Evolutionary conservation across 805 yeast genomes (phyloP).

Genomic region (Zygoascus flipseniorum): DNA sequence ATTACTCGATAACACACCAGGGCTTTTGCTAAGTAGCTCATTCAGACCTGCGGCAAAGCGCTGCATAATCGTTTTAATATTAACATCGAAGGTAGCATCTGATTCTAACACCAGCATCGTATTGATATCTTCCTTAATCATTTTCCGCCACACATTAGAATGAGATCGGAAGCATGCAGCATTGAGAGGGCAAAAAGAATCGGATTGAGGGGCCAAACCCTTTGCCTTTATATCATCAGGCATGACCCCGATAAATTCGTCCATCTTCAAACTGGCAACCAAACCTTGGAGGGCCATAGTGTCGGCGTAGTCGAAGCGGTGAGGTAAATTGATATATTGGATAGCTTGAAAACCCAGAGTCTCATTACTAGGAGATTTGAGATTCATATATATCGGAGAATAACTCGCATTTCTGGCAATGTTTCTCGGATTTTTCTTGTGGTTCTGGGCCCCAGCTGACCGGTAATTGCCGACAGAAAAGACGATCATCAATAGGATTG

Average conservation of each 20-base stretch:
- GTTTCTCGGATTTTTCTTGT: too few species aligned
- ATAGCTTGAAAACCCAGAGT: constrained; percentile 11
- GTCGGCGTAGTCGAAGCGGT: constrained; percentile 10
- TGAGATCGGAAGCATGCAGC: constrained; percentile 11
- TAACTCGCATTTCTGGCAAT: background rate
- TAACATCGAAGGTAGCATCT: constrained; percentile 14
- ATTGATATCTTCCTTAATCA: constrained; percentile 3
- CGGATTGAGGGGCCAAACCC: constrained; percentile 8
- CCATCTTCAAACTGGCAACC: constrained; percentile 3
- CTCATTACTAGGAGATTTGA: constrained; percentile 2
- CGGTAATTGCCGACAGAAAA: too few species aligned
- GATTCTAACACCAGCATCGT: constrained; percentile 10
- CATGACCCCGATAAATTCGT: background rate
- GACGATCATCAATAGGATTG: too few species aligned
- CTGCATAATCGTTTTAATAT: constrained; percentile 1
- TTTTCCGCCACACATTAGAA: constrained; percentile 10
- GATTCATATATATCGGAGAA: background rate
- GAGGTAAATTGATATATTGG: constrained; percentile 6
- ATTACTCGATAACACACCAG: background rate
- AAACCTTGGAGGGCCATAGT: constrained; percentile 5
- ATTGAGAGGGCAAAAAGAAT: background rate
- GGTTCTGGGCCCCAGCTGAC: too few species aligned
- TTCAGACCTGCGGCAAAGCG: constrained; percentile 7
- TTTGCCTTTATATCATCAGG: background rate
- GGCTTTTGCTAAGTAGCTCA: background rate